A percentile compares a stretch with the other conserved stretches of the same genome.
Conservation (phyloP, 148 eudicot species). For the Spergularia marina region DNA sequence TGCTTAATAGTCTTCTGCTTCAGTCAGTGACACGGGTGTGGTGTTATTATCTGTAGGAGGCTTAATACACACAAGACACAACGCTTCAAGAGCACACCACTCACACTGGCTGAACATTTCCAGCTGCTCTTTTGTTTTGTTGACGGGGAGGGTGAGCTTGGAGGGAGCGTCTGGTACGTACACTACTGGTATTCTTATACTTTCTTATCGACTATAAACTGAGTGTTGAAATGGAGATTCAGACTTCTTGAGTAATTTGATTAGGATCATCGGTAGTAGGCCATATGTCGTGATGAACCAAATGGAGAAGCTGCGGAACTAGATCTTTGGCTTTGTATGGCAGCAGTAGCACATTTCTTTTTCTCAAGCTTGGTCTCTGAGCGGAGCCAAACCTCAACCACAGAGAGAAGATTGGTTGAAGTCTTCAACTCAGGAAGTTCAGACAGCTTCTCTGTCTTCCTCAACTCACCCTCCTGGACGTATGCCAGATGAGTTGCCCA, state of each 20-base stretch:
- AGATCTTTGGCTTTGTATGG: slow-evolving; percentile 33
- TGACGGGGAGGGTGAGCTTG: neutral
- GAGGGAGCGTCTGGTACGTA: too few relatives aligned
- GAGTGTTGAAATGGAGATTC: slow-evolving; percentile 2
- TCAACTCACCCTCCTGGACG: slow-evolving; percentile 76
- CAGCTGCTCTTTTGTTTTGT: neutral
- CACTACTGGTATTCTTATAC: too few relatives aligned
- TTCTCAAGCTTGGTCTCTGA: slow-evolving; percentile 73
- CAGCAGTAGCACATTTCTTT: slow-evolving; percentile 49
- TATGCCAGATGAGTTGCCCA: slow-evolving; percentile 97
- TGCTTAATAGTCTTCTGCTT: neutral
- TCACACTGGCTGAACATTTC: neutral
- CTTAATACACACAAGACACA: neutral
- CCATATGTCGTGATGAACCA: slow-evolving; percentile 88
- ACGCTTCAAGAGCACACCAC: neutral
- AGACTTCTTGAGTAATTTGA: neutral
- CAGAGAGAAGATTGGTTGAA: slow-evolving; percentile 72
- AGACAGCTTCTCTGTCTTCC: slow-evolving; percentile 65
- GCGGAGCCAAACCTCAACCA: slow-evolving; percentile 91
- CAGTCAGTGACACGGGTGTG: neutral
- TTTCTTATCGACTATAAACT: neutral
- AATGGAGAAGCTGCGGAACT: slow-evolving; percentile 81
- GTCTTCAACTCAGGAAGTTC: slow-evolving; percentile 62
- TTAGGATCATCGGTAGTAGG: slow-evolving; percentile 65
- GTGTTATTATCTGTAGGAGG: neutral